Conservation (phyloP, 2,329 filamentous ascomycete genomes). For the Talaromyces sp. region DNA sequence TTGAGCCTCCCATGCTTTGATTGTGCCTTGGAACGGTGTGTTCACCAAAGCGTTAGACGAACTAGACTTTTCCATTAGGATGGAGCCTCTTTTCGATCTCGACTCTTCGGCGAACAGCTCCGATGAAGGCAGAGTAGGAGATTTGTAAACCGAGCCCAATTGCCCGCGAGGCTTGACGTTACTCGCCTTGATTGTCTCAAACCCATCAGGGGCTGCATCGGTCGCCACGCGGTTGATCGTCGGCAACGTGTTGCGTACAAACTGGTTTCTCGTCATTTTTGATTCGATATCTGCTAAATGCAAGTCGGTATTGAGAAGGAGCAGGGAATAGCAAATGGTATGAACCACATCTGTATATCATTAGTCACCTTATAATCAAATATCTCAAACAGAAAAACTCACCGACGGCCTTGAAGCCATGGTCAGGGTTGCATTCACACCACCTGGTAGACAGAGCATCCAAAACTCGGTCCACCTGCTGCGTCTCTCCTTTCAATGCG, state of each 20-base stretch:
- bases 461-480: constrained; percentile 92
- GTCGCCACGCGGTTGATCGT: constrained; percentile 73
- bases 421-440: constrained; percentile 87
- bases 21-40: constrained; percentile 65
- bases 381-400: constrained; percentile 30
- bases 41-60: constrained; percentile 67
- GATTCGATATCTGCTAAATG: constrained; percentile 92
- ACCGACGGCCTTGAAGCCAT: constrained; percentile 88
- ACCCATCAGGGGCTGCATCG: constrained; percentile 65
- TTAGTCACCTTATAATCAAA: constrained; percentile 18
- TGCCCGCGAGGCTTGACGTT: constrained; percentile 35
- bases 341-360: constrained; percentile 73
- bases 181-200: constrained; percentile 49
- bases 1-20: constrained; percentile 80
- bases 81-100: constrained; percentile 10
- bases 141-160: constrained; percentile 16
- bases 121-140: constrained; percentile 12
- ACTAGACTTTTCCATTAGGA: constrained; percentile 13
- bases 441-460: constrained; percentile 84
- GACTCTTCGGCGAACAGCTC: constrained; percentile 8
- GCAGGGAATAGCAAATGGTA: constrained; percentile 92
- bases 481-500: constrained; percentile 83
- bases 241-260: constrained; percentile 92
- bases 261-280: constrained; percentile 93
- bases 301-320: constrained; percentile 92